phyloP scores from a whole-genome alignment of 2,329 filamentous ascomycete species.

The Trichoderma brevicompactum region DNA sequence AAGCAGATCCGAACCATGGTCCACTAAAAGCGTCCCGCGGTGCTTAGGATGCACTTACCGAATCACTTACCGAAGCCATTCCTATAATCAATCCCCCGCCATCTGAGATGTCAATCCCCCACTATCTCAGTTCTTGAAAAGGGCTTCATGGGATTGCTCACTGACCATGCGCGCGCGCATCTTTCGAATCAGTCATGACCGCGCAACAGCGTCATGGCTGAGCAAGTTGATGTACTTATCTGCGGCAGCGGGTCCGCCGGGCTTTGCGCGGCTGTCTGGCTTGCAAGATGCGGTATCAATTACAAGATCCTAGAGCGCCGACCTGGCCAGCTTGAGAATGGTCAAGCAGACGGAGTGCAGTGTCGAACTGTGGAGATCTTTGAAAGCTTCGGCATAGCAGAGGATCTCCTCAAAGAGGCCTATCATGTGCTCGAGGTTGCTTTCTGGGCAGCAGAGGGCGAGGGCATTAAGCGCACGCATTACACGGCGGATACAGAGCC shows the following conservation, averaged over 20 bases:
- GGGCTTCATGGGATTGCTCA: neutral
- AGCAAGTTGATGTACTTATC: constrained; percentile 15
- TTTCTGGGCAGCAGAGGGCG: constrained; percentile 9
- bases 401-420: constrained; percentile 5
- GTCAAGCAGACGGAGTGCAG: constrained; percentile 8
- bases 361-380: constrained; percentile 10
- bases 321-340: constrained; percentile 1
- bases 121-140: neutral
- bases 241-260: constrained; percentile 12
- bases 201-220: constrained; percentile 11
- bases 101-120: too few relatives aligned
- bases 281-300: neutral
- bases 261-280: constrained; percentile 13
- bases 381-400: constrained; percentile 1
- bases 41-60: too few relatives aligned
- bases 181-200: neutral
- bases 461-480: constrained; percentile 4
- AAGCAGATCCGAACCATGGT: neutral
- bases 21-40: neutral
- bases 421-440: constrained; percentile 14
- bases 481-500: neutral
- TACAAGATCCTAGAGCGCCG: constrained; percentile 12
- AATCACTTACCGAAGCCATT: neutral
- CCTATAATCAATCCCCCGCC: neutral
- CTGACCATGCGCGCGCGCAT: neutral